Evolutionary conservation across 352 stramenopile species (phyloP).

Genomic region (Pythium guiyangense): DNA sequence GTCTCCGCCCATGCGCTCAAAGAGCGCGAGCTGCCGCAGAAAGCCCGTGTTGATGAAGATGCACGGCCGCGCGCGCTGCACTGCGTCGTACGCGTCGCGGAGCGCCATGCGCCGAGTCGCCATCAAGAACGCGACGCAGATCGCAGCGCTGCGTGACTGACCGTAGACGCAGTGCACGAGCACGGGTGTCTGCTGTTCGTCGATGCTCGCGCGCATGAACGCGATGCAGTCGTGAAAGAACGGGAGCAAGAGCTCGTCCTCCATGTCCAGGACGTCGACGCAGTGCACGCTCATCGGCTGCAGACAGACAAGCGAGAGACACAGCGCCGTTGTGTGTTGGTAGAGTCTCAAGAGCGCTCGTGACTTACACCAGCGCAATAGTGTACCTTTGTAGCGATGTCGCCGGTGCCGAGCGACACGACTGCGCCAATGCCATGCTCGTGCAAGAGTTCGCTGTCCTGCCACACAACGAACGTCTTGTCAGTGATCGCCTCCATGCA

Average conservation of each 20-base stretch:
- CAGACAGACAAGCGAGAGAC: too few relatives aligned
- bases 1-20: conserved; percentile 51
- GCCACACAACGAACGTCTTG: background rate
- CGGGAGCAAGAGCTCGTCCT: conserved; percentile 61
- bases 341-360: too few relatives aligned
- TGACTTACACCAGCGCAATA: too few relatives aligned
- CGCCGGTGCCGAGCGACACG: conserved; percentile 55
- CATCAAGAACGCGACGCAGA: conserved; percentile 82
- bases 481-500: too few relatives aligned
- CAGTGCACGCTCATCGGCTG: conserved; percentile 23
- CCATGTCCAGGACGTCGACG: conserved; percentile 77
- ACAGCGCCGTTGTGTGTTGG: too few relatives aligned
- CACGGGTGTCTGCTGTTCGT: conserved; percentile 7
- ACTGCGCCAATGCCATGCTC: conserved; percentile 39
- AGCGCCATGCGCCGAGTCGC: conserved; percentile 28
- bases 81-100: conserved; percentile 43
- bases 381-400: conserved; percentile 22
- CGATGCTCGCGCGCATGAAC: conserved; percentile 12
- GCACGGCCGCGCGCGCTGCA: conserved; percentile 57
- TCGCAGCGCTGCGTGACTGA: conserved; percentile 65
- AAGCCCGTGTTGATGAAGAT: conserved; percentile 81
- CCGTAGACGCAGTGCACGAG: conserved; percentile 82
- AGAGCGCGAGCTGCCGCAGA: conserved; percentile 62
- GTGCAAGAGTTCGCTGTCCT: conserved; percentile 25
- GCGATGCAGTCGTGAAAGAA: conserved; percentile 48